Evolutionary conservation across 2,329 filamentous ascomycete genomes (phyloP).

Genomic region (Aschersonia sp.): DNA sequence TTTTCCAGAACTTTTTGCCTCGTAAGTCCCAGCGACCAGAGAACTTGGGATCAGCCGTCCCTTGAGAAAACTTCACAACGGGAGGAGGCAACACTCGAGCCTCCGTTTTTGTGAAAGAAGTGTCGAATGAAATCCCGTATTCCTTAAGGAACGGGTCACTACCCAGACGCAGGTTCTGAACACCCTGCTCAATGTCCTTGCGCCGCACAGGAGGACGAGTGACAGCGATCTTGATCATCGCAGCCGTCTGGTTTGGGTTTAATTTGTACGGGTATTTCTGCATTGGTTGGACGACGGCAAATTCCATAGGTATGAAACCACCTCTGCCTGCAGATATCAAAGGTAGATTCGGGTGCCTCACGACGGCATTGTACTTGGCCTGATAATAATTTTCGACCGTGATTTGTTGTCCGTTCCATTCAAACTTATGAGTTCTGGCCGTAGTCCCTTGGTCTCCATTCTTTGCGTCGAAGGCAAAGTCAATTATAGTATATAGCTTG

Average conservation of each 20-base stretch:
- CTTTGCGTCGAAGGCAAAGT: constrained; percentile 31
- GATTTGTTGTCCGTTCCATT: constrained; percentile 28
- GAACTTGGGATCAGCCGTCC: constrained; percentile 44
- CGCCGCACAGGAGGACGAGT: constrained; percentile 59
- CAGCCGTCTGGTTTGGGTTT: constrained; percentile 48
- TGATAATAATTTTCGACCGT: constrained; percentile 40
- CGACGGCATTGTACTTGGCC: constrained; percentile 35
- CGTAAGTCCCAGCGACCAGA: constrained; percentile 79
- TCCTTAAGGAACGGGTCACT: constrained; percentile 56
- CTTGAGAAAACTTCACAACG: constrained; percentile 50
- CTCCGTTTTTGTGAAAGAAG: constrained; percentile 48
- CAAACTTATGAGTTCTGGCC: constrained; percentile 40
- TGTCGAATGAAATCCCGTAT: constrained; percentile 60
- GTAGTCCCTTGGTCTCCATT: constrained; percentile 31
- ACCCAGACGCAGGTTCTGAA: constrained; percentile 50
- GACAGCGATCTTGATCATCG: constrained; percentile 92
- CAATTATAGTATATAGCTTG: constrained; percentile 37
- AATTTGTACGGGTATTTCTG: constrained; percentile 52
- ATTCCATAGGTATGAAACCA: constrained; percentile 47
- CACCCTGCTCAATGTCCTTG: constrained; percentile 38
- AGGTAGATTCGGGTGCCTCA: constrained; percentile 35
- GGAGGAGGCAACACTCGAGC: constrained; percentile 62
- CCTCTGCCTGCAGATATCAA: constrained; percentile 41
- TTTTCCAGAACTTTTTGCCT: constrained; percentile 56
- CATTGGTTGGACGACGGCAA: constrained; percentile 35